Evolutionary conservation across 805 yeast genomes (phyloP), one percentile per base, ranked within the genome.

Genomic region (Candida morakotiae): DNA sequence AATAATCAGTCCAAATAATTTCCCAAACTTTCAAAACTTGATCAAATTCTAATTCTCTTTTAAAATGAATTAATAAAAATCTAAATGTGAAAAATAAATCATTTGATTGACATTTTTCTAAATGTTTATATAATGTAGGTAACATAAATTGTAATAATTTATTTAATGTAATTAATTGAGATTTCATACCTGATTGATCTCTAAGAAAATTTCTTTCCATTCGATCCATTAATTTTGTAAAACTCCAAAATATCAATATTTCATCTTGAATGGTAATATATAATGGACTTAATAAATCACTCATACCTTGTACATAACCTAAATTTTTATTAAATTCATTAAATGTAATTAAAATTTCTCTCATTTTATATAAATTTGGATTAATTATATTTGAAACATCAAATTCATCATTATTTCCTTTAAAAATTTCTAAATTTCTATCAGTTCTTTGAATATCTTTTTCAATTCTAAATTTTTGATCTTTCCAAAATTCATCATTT

Each of bases 301-400:
- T 79, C 99, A 93, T 93, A 2, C 99, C 99, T 63, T 93, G 99
- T 14, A 93, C 96, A 53, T 93, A 93, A 1, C 98, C 98, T 47
- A 93, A 62, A 47, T 87, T 83, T 31, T 67, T 69, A 57, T 93
- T 89, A 56, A 81, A 73, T 58, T 85, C 88, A 56, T 93, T 91
- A 52, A 83, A 91, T 0, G 97, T 86, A 39, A 88, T 70, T 27
- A 93, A 67, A 43, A 93, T 83, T 48, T 84, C 88, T 47, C 87
- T 74, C 64, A 93, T 62, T 35, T 64, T 73, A 42, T 76, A 70
- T 41, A 93, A 65, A 58, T 93, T 88, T 9, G 86, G 81, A 55
- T 93, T 93, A 29, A 59, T 69, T 34, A 95, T 80, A 19, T 77
- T 75, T 35, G 81, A 71, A 35, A 75, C 73, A 35, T 83, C 84